Base-by-base conservation (phyloP, 2,329 filamentous ascomycete genomes). In the Pezicula radicicola region DNA sequence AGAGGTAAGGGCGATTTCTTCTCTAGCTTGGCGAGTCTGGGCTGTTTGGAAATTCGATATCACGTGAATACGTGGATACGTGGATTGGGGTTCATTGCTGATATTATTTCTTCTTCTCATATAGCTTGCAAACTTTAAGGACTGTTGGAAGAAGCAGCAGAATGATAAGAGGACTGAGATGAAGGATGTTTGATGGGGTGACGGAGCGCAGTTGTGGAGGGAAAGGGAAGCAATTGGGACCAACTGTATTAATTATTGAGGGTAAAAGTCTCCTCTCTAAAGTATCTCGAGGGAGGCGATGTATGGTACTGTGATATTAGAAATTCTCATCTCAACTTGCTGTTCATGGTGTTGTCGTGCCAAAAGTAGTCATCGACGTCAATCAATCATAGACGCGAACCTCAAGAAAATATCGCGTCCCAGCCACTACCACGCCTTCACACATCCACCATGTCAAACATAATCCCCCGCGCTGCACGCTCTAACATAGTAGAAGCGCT, bases 71-170 rank as follows among this genome's bases (percentile, higher is more conserved):
- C n/a, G n/a, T n/a, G n/a, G n/a, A 27, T 47, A 16, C 46, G 19
- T 41, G 48, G 35, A 19, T 49, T 21, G 16, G 48, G 16, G 44
- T 54, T 60, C 44, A 63, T 52, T n/a, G 27, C 30, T 50, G 15
- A 8, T 46, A 42, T 49, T 45, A 19, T 18, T 40, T 40, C 37
- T n/a, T n/a, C 3, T 27, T 45, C 10, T n/a, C 10, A 30, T 50
- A 54, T 52, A 97, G 93, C 95, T 97, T 88, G 87, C 94, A 66
- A 78, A 80, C 2, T 97, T 97, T 68, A 85, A 85, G 64, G 81
- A 87, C 63, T 97, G 93, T 71, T 97, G 93, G 93, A 96, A 95
- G 73, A 79, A 78, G 57, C 86, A 95, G 63, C 86, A 91, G 46
- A 97, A 97, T 69, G 86, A 96, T 63, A 75, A 88, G 68, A 83